phyloP scores from a whole-genome alignment of 306 rosid genomes.

The Nissolia schottii region DNA sequence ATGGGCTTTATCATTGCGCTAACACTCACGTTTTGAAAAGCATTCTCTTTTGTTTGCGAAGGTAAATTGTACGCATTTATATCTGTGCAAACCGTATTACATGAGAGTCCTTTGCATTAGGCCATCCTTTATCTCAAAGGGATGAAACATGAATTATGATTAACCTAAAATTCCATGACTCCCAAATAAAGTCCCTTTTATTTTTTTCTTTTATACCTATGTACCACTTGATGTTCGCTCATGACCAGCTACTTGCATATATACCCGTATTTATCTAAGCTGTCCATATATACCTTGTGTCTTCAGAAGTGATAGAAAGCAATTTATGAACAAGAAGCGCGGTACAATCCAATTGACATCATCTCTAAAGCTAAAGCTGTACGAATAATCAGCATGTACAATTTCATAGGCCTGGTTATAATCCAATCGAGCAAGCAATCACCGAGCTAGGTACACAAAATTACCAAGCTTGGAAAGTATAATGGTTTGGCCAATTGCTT shows the following conservation, averaged over 20 bases:
- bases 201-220: background rate
- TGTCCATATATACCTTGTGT: background rate
- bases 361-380: background rate
- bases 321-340: slow-evolving; percentile 2
- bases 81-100: too few species aligned
- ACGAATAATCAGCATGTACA: background rate
- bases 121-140: too few species aligned
- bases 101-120: too few species aligned
- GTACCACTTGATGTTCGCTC: background rate
- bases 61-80: too few species aligned
- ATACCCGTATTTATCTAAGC: background rate
- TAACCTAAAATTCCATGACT: background rate
- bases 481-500: slow-evolving; percentile 29
- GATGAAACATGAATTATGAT: background rate
- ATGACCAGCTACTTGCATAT: background rate
- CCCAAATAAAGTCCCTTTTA: background rate
- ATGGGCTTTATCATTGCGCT: too few species aligned
- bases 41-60: too few species aligned
- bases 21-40: too few species aligned
- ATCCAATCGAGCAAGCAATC: slow-evolving; percentile 7
- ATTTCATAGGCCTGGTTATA: background rate
- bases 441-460: background rate
- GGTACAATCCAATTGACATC: background rate
- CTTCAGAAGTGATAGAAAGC: background rate
- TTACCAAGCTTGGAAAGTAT: slow-evolving; percentile 14